Evolutionary conservation across 140 eudicot species (phyloP).

Genomic region (Anethum foeniculum): DNA sequence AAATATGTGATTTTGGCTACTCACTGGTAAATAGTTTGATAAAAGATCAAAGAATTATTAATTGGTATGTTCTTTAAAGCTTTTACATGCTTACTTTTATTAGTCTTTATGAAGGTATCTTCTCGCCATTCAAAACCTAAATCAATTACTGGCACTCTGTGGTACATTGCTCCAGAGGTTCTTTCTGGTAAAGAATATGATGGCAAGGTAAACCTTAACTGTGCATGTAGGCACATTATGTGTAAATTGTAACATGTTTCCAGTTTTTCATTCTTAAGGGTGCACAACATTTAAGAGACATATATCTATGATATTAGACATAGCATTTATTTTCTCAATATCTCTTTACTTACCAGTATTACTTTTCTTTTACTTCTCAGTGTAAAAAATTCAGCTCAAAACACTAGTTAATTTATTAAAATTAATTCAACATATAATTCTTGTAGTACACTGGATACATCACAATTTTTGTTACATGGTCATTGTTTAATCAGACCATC

Average conservation of each 20-base stretch:
- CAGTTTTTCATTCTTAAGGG: too few relatives aligned
- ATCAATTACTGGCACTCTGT: constrained; percentile 93
- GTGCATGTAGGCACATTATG: neutral
- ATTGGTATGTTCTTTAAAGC: neutral
- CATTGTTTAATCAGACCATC: constrained; percentile 1
- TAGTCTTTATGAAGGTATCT: constrained; percentile 46
- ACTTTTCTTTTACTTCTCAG: neutral
- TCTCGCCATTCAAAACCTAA: constrained; percentile 87
- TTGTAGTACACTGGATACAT: neutral
- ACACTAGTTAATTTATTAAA: neutral
- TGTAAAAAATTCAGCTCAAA: neutral
- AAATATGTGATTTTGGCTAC: constrained; percentile 95
- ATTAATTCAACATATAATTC: too few relatives aligned
- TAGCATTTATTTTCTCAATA: neutral
- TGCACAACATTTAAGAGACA: constrained; percentile 16
- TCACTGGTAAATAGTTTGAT: constrained; percentile 46
- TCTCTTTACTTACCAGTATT: too few relatives aligned
- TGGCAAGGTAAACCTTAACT: constrained; percentile 59
- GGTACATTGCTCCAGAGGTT: constrained; percentile 94
- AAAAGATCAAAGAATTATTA: neutral
- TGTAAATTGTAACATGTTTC: too few relatives aligned
- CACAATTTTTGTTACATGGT: neutral
- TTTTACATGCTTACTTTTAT: neutral
- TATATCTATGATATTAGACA: neutral
- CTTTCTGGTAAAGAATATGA: constrained; percentile 67